Percentiles rank a stretch among this genome's conserved stretches.
Conservation (phyloP, 2,329 filamentous ascomycete species). For the Septoria linicola region DNA sequence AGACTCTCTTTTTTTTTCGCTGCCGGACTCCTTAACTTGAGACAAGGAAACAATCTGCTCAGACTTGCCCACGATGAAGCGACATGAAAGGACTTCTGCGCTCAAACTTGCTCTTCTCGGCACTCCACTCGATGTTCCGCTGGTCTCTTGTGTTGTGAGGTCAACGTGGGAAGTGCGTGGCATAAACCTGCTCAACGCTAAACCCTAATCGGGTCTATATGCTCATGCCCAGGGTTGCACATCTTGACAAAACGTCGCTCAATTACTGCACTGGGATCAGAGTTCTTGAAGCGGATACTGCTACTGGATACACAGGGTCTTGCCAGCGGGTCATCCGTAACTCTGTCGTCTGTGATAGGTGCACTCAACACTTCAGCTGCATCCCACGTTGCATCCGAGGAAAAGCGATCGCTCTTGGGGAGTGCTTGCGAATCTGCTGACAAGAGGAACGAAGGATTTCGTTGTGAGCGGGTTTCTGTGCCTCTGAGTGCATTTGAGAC, state of each 20-base stretch:
- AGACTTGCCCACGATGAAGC: not conserved
- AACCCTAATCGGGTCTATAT: not conserved
- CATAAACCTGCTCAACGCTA: conserved; percentile 16
- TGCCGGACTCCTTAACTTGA: not conserved
- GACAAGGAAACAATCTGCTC: conserved; percentile 6
- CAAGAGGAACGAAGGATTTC: not conserved
- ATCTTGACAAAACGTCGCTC: not conserved
- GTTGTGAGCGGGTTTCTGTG: conserved; percentile 8
- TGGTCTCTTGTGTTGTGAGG: not conserved
- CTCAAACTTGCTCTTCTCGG: conserved; percentile 17
- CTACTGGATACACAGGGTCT: not conserved
- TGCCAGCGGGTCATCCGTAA: conserved; percentile 4
- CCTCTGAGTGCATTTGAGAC: conserved; percentile 9
- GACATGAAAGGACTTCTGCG: conserved; percentile 3
- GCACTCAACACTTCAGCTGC: not conserved
- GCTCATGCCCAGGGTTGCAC: not conserved
- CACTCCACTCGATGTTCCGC: not conserved
- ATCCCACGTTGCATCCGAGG: conserved; percentile 3
- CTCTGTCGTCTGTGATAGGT: conserved; percentile 1
- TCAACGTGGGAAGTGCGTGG: not conserved
- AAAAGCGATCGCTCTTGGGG: not conserved
- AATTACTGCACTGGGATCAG: not conserved
- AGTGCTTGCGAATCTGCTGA: not conserved
- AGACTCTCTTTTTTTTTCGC: not conserved
- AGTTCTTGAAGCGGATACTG: not conserved